These are phyloP conservation scores for Fibroporia radiculosa DNA, from an alignment of 768 basidiomycete species.

Conservation along the genomic window DNA sequence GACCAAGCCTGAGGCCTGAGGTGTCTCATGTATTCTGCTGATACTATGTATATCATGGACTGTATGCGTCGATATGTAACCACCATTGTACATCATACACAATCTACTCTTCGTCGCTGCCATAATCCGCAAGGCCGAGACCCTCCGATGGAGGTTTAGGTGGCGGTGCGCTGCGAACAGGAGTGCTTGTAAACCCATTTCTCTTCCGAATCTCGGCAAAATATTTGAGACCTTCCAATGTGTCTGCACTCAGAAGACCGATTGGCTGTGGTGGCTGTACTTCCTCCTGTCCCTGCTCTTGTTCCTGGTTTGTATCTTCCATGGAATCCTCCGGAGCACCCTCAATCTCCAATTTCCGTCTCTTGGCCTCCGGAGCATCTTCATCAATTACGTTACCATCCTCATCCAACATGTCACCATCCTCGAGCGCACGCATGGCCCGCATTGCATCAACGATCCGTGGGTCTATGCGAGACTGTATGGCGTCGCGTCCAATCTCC, in stretches of 20 bases:
- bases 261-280: constrained; percentile 29
- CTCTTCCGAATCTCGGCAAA: constrained; percentile 82
- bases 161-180: constrained; percentile 18
- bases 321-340: constrained; percentile 21
- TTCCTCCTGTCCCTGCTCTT: constrained; percentile 17
- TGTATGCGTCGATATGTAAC: constrained; percentile 1
- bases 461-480: constrained; percentile 78
- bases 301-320: constrained; percentile 6
- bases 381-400: constrained; percentile 29
- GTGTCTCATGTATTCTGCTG: neutral
- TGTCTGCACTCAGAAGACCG: constrained; percentile 75
- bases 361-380: constrained; percentile 25
- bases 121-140: constrained; percentile 67
- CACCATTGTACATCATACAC: constrained; percentile 15
- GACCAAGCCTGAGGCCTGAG: constrained; percentile 14
- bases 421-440: constrained; percentile 81
- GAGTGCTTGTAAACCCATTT: constrained; percentile 33
- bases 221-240: constrained; percentile 84
- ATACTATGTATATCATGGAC: neutral
- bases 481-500: constrained; percentile 80
- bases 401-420: constrained; percentile 43
- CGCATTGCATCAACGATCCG: constrained; percentile 86
- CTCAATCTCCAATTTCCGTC: constrained; percentile 26
- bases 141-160: constrained; percentile 33
- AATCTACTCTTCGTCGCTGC: constrained; percentile 58